Evolutionary conservation across 176 grass and related monocot species (phyloP), one percentile per base, ranked within the genome.

Genomic region (Cenchrus americanus): DNA sequence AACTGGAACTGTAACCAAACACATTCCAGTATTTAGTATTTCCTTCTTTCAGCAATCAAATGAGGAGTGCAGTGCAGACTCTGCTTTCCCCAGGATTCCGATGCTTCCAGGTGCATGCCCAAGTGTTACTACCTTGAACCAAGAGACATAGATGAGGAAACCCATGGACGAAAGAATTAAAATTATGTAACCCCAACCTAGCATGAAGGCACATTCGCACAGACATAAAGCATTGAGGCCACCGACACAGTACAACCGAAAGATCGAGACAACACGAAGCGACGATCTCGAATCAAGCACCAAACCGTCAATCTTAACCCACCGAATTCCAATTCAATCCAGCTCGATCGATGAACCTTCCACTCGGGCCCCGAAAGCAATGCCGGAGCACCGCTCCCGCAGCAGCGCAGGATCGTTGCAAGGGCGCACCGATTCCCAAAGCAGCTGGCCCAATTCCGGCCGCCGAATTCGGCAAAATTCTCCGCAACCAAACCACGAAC

Each of bases 241-340:
- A 80, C 76, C 57, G 57, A 86, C 76, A 86, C 66, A 53, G 27
- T 64, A 26, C 2, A 66, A 24, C n/a, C n/a, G 58, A 61, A 3
- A 12, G n/a, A 21, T 47, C 6, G 21, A 8, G 47, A 70, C 13
- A 9, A 27, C 19, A 24, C 18, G 7, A 75, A 26, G n/a, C 32
- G 54, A 80, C 68, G 18, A 86, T 47, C 22, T 6, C 21, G 18
- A 86, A 73, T 14, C 21, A 59, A 26, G 13, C 27, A 44, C 53
- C 2, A 14, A 21, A 44, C 53, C 2, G 14, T 14, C 14, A 0
- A 37, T 54, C 53, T n/a, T 22, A 46, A 55, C 52, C 15, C 21
- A n/a, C 61, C 37, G 9, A 57, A 17, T 18, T 24, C 66, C 48
- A 47, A 40, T 22, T 18, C 43, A 70, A 79, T 59, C 62, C 67